Evolutionary conservation across 139 green algal genomes (phyloP).

Genomic region (Desmodesmus armatus): DNA sequence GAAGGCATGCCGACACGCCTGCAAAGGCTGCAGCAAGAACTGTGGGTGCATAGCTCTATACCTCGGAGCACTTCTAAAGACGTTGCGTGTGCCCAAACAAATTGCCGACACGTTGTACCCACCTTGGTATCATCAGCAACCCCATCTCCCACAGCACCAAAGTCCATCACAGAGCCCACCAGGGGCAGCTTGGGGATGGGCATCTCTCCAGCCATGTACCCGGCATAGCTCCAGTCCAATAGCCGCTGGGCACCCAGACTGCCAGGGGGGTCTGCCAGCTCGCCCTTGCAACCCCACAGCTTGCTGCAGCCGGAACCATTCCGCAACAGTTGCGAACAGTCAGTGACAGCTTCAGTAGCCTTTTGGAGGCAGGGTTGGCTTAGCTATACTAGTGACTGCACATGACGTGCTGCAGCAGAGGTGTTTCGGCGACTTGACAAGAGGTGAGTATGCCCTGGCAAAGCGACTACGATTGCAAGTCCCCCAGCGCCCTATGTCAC

Average conservation of each 20-base stretch:
- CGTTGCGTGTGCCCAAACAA: too few relatives aligned
- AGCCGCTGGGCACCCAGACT: slow-evolving; percentile 28
- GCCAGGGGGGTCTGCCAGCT: slow-evolving; percentile 15
- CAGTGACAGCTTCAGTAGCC: background rate
- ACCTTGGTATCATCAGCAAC: slow-evolving; percentile 36
- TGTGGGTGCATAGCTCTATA: too few relatives aligned
- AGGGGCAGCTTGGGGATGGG: slow-evolving; percentile 25
- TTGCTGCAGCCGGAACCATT: slow-evolving; percentile 13
- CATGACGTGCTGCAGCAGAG: too few relatives aligned
- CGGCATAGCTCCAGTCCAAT: slow-evolving; percentile 45
- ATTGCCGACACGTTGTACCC: background rate
- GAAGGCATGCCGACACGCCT: too few relatives aligned
- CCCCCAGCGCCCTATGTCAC: too few relatives aligned
- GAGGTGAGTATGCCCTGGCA: too few relatives aligned
- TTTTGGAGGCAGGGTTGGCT: background rate
- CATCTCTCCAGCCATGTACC: slow-evolving; percentile 40
- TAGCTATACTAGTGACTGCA: background rate
- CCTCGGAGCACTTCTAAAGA: too few relatives aligned
- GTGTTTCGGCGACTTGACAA: too few relatives aligned
- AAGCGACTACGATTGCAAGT: too few relatives aligned
- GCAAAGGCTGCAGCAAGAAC: too few relatives aligned
- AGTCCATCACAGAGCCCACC: slow-evolving; percentile 32
- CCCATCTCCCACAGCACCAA: slow-evolving; percentile 44
- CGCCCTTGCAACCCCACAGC: slow-evolving; percentile 34
- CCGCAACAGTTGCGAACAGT: too few relatives aligned